Percentiles rank a stretch among this genome's conserved stretches.
Conservation (phyloP, 2,329 filamentous ascomycete species). For the Trichothecium sympodiale region DNA sequence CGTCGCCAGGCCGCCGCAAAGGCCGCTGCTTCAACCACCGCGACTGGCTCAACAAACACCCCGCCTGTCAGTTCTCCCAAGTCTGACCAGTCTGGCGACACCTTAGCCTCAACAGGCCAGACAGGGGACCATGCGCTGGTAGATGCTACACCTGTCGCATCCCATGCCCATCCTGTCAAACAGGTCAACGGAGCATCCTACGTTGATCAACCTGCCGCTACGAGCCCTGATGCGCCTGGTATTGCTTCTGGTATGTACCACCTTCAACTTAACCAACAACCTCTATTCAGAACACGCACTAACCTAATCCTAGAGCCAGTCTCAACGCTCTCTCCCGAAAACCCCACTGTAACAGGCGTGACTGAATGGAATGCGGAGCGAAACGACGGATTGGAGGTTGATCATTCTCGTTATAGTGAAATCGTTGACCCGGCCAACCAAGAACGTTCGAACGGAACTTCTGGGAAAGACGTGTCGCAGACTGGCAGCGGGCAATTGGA, state of each 20-base stretch:
- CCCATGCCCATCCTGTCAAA: neutral
- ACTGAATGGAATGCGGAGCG: too few relatives aligned
- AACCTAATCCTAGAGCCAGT: too few relatives aligned
- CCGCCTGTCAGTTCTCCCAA: neutral
- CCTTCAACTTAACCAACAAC: too few relatives aligned
- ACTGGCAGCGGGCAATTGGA: neutral
- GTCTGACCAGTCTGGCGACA: neutral
- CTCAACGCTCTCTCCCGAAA: too few relatives aligned
- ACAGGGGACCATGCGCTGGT: neutral
- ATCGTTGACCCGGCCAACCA: too few relatives aligned
- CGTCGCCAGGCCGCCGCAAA: conserved; percentile 25
- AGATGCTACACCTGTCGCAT: neutral
- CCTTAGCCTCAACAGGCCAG: neutral
- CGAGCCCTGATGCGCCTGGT: neutral
- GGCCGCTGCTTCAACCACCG: conserved; percentile 12
- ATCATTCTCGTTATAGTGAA: too few relatives aligned
- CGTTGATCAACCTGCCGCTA: neutral
- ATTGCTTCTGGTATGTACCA: too few relatives aligned
- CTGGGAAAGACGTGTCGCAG: neutral
- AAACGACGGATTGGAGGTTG: too few relatives aligned
- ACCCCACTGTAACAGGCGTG: too few relatives aligned
- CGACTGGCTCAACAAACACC: neutral
- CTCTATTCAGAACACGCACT: too few relatives aligned
- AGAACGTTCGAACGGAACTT: too few relatives aligned
- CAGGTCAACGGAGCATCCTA: neutral